Base-by-base conservation (phyloP, 208 protist genomes). In the Leishmania martiniquensis region DNA sequence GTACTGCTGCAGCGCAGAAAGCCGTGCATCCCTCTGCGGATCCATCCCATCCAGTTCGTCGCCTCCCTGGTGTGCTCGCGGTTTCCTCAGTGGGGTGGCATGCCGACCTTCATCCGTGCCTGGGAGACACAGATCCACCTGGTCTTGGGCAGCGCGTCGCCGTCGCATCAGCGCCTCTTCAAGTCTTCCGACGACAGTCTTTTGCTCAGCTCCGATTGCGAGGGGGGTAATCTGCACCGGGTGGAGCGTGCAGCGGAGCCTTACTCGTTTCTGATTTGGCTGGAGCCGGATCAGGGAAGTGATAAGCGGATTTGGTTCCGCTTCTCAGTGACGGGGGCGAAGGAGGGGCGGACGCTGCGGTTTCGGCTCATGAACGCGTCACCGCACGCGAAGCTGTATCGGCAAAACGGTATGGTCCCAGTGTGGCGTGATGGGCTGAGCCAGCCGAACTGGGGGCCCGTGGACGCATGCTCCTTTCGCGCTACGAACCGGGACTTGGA, bases 231-330 rank as follows among this genome's bases (percentile, higher is more conserved):
- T 69, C 76, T 97, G 45, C 79, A 82, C 51, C 87, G 91, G n/a
- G 91, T 96, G n/a, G 91, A 97, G 83, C 84, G 86, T 25, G 78
- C 80, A 12, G 67, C 82, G 29, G 75, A 86, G 70, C 76, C 81
- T 68, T 83, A 81, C 74, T 72, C 78, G 45, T 49, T 96, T 81
- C 78, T 84, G 3, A 74, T 97, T n/a, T 97, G 92, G 91, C 83
- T 96, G 34, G 92, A 96, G 70, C 87, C 91, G 1, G 94, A 96
- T 70, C 72, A 77, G 0, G 66, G 78, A 29, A 92, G 90, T 75
- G 87, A 90, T 71, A 95, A 97, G 82, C 89, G 94, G 29, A 90
- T 96, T 37, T 97, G 94, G 91, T 97, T 96, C 78, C 92, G 91
- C 67, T 97, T 97, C 80, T 82, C 91, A 52, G 83, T 96, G 22